These are phyloP conservation scores for Prunella vulgaris DNA, from an alignment of 257 asterid species.

Conservation along the genomic window DNA sequence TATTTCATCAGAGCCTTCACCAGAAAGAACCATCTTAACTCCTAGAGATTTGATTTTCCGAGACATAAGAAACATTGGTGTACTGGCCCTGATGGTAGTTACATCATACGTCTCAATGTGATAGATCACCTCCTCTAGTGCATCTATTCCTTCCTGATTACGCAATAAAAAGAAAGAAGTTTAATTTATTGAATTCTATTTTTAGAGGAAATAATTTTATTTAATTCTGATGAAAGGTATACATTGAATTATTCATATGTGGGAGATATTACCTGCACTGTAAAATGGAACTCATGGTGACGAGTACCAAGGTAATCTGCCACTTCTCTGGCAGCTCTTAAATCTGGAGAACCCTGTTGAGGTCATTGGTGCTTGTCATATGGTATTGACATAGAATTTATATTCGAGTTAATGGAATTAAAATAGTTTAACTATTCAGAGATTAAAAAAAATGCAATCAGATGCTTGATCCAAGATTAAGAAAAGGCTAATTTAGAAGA, in stretches of 20 bases:
- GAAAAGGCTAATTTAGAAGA: background rate
- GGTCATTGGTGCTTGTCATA: background rate
- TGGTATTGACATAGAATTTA: background rate
- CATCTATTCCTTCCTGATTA: constrained; percentile 96
- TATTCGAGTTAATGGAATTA: background rate
- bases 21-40: constrained; percentile 97
- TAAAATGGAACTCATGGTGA: constrained; percentile 92
- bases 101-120: constrained; percentile 96
- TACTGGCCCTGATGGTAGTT: constrained; percentile 96
- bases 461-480: background rate
- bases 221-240: constrained; percentile 7
- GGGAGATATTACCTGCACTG: constrained; percentile 71
- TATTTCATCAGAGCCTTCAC: constrained; percentile 99
- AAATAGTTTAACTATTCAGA: background rate
- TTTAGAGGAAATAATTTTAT: too few relatives aligned
- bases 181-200: background rate
- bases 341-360: constrained; percentile 88
- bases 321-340: constrained; percentile 96
- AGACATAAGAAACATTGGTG: constrained; percentile 98
- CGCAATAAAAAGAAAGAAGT: constrained; percentile 25
- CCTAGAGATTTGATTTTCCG: constrained; percentile 93
- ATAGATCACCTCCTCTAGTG: constrained; percentile 92
- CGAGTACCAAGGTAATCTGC: constrained; percentile 92
- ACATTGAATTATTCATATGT: background rate
- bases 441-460: background rate